Percentiles rank a stretch among this genome's conserved stretches.
phyloP scores from a whole-genome alignment of 2,329 filamentous ascomycete genomes.

The Lasiodiplodia citricola region DNA sequence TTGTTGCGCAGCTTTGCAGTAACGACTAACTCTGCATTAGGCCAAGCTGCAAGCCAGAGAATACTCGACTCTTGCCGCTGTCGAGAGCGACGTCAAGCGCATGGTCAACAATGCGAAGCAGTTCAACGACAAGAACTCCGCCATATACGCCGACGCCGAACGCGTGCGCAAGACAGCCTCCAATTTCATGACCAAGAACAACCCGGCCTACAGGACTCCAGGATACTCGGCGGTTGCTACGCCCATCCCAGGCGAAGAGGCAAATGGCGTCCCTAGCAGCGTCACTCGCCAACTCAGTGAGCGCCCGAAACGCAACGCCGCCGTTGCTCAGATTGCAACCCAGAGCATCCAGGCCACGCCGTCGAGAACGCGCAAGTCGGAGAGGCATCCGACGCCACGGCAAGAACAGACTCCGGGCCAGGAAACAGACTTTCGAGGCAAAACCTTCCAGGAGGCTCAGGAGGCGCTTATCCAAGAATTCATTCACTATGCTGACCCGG shows the following conservation, averaged over 20 bases:
- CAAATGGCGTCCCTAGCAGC: slow-evolving; percentile 23
- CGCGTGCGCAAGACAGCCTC: slow-evolving; percentile 83
- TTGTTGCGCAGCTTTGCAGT: background rate
- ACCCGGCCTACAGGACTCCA: slow-evolving; percentile 76
- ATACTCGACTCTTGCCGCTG: slow-evolving; percentile 72
- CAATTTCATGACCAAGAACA: slow-evolving; percentile 85
- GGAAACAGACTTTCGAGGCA: slow-evolving; percentile 67
- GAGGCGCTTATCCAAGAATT: slow-evolving; percentile 82
- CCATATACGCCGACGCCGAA: slow-evolving; percentile 82
- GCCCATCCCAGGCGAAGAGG: slow-evolving; percentile 63
- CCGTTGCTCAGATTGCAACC: slow-evolving; percentile 1
- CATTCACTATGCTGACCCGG: slow-evolving; percentile 66
- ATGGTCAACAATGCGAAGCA: slow-evolving; percentile 88
- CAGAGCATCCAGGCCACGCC: slow-evolving; percentile 7
- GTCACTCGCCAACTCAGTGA: slow-evolving; percentile 26
- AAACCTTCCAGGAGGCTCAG: slow-evolving; percentile 83
- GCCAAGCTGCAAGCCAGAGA: slow-evolving; percentile 70
- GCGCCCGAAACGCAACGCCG: slow-evolving; percentile 23
- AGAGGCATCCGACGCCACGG: slow-evolving; percentile 34
- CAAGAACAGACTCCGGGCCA: slow-evolving; percentile 39
- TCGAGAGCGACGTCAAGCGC: slow-evolving; percentile 86
- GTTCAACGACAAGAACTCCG: slow-evolving; percentile 75
- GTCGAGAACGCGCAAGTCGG: slow-evolving; percentile 35
- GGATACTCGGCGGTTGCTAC: slow-evolving; percentile 75
- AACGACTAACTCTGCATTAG: slow-evolving; percentile 38